A percentile compares a stretch with the other conserved stretches of the same genome.
Conservation (phyloP, 2,329 filamentous ascomycete species). For the Berkeleyomyces rouxiae region DNA sequence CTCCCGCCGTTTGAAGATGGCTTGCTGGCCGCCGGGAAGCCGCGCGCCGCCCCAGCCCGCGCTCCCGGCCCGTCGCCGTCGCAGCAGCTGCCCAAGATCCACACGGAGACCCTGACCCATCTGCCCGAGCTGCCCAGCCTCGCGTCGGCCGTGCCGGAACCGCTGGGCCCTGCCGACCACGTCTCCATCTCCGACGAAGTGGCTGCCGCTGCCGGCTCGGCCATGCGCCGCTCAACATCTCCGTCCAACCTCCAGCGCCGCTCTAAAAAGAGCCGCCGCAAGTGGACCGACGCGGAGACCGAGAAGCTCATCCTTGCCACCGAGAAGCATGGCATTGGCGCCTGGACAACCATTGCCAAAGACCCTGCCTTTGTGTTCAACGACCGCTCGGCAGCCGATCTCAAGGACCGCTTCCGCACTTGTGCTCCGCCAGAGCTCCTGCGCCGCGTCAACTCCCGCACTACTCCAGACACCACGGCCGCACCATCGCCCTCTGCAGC, state of each 20-base stretch:
- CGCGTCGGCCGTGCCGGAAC: conserved; percentile 4
- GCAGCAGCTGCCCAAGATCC: background rate
- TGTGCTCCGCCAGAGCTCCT: conserved; percentile 45
- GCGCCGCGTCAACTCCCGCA: background rate
- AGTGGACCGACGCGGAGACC: conserved; percentile 50
- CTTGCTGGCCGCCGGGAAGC: background rate
- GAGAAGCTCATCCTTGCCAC: conserved; percentile 45
- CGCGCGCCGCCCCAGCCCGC: background rate
- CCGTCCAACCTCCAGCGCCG: conserved; percentile 26
- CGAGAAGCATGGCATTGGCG: conserved; percentile 44
- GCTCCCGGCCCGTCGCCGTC: background rate
- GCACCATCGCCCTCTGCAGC: background rate
- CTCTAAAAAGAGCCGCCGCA: conserved; percentile 39
- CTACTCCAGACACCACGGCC: background rate
- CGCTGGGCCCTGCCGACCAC: background rate
- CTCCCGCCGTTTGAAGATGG: conserved; percentile 4
- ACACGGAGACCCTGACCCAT: conserved; percentile 13
- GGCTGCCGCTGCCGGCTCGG: background rate
- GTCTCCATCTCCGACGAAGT: background rate
- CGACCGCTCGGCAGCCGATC: conserved; percentile 41
- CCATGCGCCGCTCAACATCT: background rate
- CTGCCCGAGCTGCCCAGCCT: conserved; percentile 21
- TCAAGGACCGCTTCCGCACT: conserved; percentile 50
- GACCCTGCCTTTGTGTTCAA: conserved; percentile 45
- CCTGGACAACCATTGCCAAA: conserved; percentile 48